A percentile compares a stretch with the other conserved stretches of the same genome.
Conservation (phyloP, 2,329 filamentous ascomycete genomes). For the Ophiostoma sp. region DNA sequence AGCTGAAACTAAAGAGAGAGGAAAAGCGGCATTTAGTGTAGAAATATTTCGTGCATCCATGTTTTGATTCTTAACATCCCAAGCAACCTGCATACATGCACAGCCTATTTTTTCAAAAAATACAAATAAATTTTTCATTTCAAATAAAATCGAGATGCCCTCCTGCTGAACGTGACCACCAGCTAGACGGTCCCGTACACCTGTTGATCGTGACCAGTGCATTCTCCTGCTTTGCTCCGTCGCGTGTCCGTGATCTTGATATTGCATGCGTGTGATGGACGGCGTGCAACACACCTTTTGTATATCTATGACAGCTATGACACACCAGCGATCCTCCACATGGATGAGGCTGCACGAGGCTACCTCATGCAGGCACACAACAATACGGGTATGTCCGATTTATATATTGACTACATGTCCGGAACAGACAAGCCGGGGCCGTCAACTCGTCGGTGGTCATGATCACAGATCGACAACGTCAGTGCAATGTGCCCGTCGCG, state of each 20-base stretch:
- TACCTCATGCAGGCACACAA: not conserved
- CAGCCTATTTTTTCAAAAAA: constrained; percentile 7
- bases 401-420: not conserved
- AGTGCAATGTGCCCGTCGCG: not conserved
- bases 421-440: not conserved
- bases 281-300: not conserved
- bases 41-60: constrained; percentile 38
- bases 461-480: too few species aligned
- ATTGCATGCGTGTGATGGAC: not conserved
- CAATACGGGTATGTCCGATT: not conserved
- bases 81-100: constrained; percentile 20
- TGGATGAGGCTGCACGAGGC: not conserved
- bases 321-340: too few species aligned
- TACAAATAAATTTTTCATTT: not conserved
- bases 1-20: not conserved
- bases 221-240: not conserved
- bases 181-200: too few species aligned
- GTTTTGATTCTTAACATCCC: constrained; percentile 21
- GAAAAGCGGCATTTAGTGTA: constrained; percentile 38
- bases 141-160: not conserved
- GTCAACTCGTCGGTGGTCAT: too few species aligned
- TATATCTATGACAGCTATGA: not conserved
- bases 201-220: not conserved
- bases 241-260: not conserved
- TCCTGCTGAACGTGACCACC: not conserved